Evolutionary conservation across 1,284 basidiomycete genomes (phyloP).

Genomic region (Ustilago crameri): DNA sequence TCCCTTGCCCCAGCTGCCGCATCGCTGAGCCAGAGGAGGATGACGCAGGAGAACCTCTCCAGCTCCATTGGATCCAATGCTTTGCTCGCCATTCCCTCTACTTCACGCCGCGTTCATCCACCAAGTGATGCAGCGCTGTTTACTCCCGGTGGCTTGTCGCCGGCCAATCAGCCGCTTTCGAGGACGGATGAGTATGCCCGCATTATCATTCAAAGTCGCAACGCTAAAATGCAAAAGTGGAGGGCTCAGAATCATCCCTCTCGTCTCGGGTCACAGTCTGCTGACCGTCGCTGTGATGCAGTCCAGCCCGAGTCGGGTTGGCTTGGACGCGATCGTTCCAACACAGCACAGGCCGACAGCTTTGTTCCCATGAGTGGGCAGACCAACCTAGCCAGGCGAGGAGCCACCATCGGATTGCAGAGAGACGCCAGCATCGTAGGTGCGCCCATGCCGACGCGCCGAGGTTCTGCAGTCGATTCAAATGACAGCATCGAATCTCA

Average conservation of each 20-base stretch:
- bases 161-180: slow-evolving; percentile 31
- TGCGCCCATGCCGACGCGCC: slow-evolving; percentile 24
- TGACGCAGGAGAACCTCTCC: slow-evolving; percentile 34
- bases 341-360: slow-evolving; percentile 5
- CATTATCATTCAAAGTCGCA: slow-evolving; percentile 72
- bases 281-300: slow-evolving; percentile 12
- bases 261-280: slow-evolving; percentile 12
- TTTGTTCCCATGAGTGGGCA: slow-evolving; percentile 13
- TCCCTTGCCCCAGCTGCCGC: slow-evolving; percentile 25
- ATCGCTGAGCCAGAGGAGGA: slow-evolving; percentile 18
- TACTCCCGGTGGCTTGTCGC: slow-evolving; percentile 20
- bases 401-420: slow-evolving; percentile 46
- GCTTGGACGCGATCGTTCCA: slow-evolving; percentile 8
- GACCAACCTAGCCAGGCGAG: slow-evolving; percentile 40
- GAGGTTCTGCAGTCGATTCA: slow-evolving; percentile 44
- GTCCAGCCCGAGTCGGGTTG: slow-evolving; percentile 7
- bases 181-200: slow-evolving; percentile 72
- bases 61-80: slow-evolving; percentile 40
- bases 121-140: slow-evolving; percentile 41
- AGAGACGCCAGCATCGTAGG: slow-evolving; percentile 14
- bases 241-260: slow-evolving; percentile 43
- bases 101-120: slow-evolving; percentile 25
- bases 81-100: slow-evolving; percentile 28
- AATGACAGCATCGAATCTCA: slow-evolving; percentile 51
- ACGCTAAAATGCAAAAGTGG: slow-evolving; percentile 73